Percentiles rank a stretch among this genome's conserved stretches.
Conservation (phyloP, 169 alveolate species). For the Toxoplasma gondii region DNA sequence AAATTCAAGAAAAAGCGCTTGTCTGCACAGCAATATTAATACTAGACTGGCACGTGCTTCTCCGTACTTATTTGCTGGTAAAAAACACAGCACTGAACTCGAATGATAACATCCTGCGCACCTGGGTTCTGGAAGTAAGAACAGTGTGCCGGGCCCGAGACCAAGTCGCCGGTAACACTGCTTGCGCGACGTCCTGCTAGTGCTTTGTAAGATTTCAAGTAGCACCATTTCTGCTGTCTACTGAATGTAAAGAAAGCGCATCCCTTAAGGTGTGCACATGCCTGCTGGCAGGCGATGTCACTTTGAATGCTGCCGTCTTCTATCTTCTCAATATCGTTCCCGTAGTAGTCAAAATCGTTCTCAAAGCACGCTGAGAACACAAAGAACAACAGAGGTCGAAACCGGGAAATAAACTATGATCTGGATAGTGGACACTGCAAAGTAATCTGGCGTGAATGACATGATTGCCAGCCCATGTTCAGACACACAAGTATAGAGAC, state of each 20-base stretch:
- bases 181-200: background rate
- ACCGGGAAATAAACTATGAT: background rate
- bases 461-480: background rate
- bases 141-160: constrained; percentile 38
- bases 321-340: constrained; percentile 40
- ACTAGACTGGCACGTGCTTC: too few species aligned
- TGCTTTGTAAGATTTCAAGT: constrained; percentile 24
- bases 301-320: constrained; percentile 35
- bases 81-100: too few species aligned
- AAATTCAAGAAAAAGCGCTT: too few species aligned
- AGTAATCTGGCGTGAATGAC: background rate
- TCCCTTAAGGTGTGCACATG: constrained; percentile 15
- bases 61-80: too few species aligned
- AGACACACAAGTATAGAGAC: background rate
- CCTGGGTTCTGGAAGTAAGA: background rate
- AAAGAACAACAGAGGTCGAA: background rate
- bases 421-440: background rate
- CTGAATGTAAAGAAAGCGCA: constrained; percentile 40
- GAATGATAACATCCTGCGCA: background rate
- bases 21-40: too few species aligned
- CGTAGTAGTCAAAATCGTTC: constrained; percentile 24
- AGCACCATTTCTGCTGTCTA: background rate
- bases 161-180: background rate
- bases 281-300: constrained; percentile 10
- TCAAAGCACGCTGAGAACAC: constrained; percentile 2